phyloP scores from a whole-genome alignment of 345 rosid genomes.

The Acer saccharum region DNA sequence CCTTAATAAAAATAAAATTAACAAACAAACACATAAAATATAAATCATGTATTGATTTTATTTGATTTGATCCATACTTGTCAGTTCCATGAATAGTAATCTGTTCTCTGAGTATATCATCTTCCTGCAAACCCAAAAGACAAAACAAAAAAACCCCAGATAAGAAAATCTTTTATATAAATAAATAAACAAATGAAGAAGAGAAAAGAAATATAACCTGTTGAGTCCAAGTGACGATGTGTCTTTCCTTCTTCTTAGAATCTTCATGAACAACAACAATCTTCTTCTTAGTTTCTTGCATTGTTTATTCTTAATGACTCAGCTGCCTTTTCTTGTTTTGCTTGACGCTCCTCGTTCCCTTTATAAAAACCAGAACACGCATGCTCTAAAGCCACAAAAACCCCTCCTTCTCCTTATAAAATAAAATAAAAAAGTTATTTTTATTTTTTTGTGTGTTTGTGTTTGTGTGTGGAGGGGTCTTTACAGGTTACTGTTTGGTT shows the following conservation, averaged over 20 bases:
- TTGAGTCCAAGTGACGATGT: slow-evolving; percentile 74
- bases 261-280: slow-evolving; percentile 47
- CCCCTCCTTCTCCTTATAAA: slow-evolving; percentile 10
- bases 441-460: background rate
- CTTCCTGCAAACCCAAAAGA: slow-evolving; percentile 61
- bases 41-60: background rate
- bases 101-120: slow-evolving; percentile 85
- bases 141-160: slow-evolving; percentile 25
- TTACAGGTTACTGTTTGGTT: slow-evolving; percentile 44
- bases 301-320: slow-evolving; percentile 27
- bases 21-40: background rate
- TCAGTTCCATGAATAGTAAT: slow-evolving; percentile 84
- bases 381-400: slow-evolving; percentile 47
- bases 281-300: slow-evolving; percentile 65
- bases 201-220: slow-evolving; percentile 43
- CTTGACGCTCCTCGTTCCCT: slow-evolving; percentile 70
- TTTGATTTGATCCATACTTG: slow-evolving; percentile 45
- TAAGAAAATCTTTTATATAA: slow-evolving; percentile 10
- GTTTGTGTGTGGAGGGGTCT: background rate
- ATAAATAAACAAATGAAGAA: background rate
- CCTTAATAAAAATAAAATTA: slow-evolving; percentile 9
- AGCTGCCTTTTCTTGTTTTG: slow-evolving; percentile 19
- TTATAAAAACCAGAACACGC: slow-evolving; percentile 54
- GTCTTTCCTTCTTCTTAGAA: slow-evolving; percentile 90
- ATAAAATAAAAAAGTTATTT: background rate